Conservation (phyloP, 1,139 yeast genomes). For the Saccharomycopsis hybrid region DNA sequence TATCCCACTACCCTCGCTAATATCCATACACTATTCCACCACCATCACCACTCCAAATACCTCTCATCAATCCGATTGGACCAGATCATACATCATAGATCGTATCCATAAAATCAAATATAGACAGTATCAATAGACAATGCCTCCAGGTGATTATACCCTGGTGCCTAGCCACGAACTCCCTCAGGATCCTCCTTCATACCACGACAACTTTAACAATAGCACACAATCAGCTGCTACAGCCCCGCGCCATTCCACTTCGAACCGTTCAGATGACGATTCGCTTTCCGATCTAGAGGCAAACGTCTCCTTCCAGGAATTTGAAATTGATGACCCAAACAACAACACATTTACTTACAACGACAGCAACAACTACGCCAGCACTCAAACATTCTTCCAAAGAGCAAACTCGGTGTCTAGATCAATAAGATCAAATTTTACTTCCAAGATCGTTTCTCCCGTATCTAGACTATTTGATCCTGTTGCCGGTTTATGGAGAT, state of each 20-base stretch:
- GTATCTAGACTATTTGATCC: constrained; percentile 60
- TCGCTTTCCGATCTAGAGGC: constrained; percentile 8
- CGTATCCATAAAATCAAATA: no score
- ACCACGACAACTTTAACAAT: background rate
- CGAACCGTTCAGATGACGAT: background rate
- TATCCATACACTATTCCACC: no score
- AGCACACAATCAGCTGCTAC: background rate
- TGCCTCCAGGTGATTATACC: background rate
- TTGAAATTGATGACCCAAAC: constrained; percentile 19
- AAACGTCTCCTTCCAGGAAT: constrained; percentile 11
- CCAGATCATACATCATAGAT: no score
- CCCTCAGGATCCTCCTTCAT: constrained; percentile 13
- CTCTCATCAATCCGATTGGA: no score
- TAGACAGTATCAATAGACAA: no score
- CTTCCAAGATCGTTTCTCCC: constrained; percentile 43
- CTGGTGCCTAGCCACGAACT: background rate
- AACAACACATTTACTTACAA: background rate
- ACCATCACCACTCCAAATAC: no score
- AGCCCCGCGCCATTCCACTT: no score
- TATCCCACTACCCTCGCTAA: no score
- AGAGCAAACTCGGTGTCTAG: constrained; percentile 11
- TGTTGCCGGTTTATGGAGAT: constrained; percentile 51
- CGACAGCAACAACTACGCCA: background rate
- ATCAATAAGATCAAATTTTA: constrained; percentile 28
- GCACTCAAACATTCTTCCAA: background rate